These are phyloP conservation scores for Ensete ventricosum DNA, from an alignment of 176 grass and related monocot genomes.

Conservation along the genomic window DNA sequence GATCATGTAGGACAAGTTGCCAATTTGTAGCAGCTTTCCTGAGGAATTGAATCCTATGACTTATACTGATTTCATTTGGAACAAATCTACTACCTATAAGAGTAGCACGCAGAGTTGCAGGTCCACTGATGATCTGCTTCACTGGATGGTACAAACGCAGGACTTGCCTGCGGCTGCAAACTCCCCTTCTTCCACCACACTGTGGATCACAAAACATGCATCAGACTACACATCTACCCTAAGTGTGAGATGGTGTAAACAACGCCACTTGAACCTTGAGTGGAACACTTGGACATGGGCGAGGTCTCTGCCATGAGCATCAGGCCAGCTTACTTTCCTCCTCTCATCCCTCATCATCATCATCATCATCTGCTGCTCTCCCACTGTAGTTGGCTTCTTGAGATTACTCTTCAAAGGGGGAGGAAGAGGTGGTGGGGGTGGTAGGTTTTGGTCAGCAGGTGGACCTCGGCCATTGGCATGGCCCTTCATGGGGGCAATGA, in stretches of 20 bases:
- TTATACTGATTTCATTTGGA: not conserved
- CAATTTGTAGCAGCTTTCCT: too few species aligned
- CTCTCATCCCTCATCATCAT: slow-evolving; percentile 14
- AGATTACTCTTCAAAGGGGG: slow-evolving; percentile 20
- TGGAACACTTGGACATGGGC: slow-evolving; percentile 31
- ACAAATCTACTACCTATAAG: not conserved
- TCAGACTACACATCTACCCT: not conserved
- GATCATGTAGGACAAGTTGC: too few species aligned
- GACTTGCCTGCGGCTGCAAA: slow-evolving; percentile 14
- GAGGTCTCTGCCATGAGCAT: slow-evolving; percentile 38
- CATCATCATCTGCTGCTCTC: slow-evolving; percentile 1
- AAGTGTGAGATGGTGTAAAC: not conserved
- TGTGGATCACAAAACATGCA: not conserved
- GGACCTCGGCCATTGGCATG: not conserved
- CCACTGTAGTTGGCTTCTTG: slow-evolving; percentile 3
- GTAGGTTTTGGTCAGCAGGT: not conserved
- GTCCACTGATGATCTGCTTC: not conserved
- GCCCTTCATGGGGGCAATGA: not conserved
- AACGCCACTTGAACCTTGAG: slow-evolving; percentile 13
- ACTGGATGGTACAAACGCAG: slow-evolving; percentile 34
- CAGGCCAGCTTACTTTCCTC: slow-evolving; percentile 38
- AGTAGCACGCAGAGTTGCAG: not conserved
- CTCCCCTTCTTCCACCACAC: slow-evolving; percentile 18
- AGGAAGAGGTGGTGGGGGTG: not conserved
- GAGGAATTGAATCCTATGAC: not conserved